Conservation (phyloP, 2,329 filamentous ascomycete genomes). For the Biscogniauxia sp. region DNA sequence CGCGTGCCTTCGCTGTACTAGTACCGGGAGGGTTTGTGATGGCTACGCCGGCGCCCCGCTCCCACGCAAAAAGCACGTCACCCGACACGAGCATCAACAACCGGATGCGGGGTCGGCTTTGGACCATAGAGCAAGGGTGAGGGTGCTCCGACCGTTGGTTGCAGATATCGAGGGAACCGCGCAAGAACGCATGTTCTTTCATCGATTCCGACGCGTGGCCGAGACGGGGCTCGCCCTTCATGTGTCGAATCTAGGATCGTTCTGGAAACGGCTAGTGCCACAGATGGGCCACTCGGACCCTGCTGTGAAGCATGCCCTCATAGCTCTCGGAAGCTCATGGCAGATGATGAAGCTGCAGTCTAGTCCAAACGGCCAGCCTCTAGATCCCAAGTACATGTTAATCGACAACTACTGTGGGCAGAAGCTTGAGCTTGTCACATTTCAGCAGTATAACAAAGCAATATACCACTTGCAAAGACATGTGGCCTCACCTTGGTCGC, state of each 20-base stretch:
- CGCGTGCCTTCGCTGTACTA: slow-evolving; percentile 34
- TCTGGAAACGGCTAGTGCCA: slow-evolving; percentile 33
- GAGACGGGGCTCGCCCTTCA: slow-evolving; percentile 30
- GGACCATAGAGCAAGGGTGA: slow-evolving; percentile 26
- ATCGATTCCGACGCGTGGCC: slow-evolving; percentile 33
- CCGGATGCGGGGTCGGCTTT: slow-evolving; percentile 23
- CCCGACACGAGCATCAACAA: neutral
- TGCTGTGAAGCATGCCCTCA: slow-evolving; percentile 34
- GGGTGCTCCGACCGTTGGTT: slow-evolving; percentile 33
- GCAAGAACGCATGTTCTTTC: slow-evolving; percentile 35
- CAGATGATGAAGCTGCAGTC: slow-evolving; percentile 22
- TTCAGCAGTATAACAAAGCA: slow-evolving; percentile 39
- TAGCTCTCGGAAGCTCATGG: slow-evolving; percentile 35
- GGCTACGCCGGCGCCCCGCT: slow-evolving; percentile 31
- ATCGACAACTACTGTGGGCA: slow-evolving; percentile 16
- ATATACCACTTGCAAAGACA: slow-evolving; percentile 33
- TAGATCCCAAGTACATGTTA: slow-evolving; percentile 1
- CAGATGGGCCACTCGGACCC: slow-evolving; percentile 30
- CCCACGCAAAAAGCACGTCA: slow-evolving; percentile 9
- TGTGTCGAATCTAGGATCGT: slow-evolving; percentile 25
- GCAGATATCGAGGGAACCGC: slow-evolving; percentile 37
- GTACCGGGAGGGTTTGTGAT: slow-evolving; percentile 35
- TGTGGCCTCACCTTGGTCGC: slow-evolving; percentile 18
- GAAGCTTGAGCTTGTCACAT: slow-evolving; percentile 36
- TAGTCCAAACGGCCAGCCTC: slow-evolving; percentile 9